Conservation (phyloP, 208 protist genomes). For the Acanthamoeba sp. region DNA sequence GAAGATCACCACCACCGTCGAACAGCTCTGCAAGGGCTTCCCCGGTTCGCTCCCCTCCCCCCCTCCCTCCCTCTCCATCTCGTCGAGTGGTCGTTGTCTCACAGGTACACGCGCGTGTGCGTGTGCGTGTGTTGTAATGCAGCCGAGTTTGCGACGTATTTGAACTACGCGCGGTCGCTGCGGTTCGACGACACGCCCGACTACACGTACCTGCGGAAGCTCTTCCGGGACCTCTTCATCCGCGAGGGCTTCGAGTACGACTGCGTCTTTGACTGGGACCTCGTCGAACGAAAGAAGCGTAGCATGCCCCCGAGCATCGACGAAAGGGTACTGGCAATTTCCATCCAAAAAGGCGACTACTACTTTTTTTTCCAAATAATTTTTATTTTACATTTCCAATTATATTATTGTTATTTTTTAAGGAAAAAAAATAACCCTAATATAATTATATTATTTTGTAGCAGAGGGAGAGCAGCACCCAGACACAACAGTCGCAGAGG, state of each 20-base stretch:
- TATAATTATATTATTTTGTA: not conserved
- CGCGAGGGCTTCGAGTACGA: conserved; percentile 98
- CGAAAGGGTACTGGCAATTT: not conserved
- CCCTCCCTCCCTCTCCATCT: not conserved
- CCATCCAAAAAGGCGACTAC: no score
- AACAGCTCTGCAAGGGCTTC: conserved; percentile 95
- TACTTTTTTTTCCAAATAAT: no score
- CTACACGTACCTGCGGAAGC: conserved; percentile 98
- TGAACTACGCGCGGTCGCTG: conserved; percentile 97
- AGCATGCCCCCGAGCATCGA: not conserved
- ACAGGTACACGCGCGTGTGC: not conserved
- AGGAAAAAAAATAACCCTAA: no score
- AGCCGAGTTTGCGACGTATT: conserved; percentile 97
- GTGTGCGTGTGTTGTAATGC: not conserved
- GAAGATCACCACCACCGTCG: conserved; percentile 97
- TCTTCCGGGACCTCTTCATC: conserved; percentile 99
- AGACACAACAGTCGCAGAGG: not conserved
- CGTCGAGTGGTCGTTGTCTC: not conserved
- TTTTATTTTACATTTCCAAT: no score
- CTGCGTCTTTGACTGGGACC: conserved; percentile 99
- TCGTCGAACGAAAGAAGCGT: conserved; percentile 75
- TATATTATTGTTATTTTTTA: no score
- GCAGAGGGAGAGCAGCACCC: not conserved
- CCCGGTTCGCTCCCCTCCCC: conserved; percentile 71
- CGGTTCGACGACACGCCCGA: conserved; percentile 99